Conservation (phyloP, 441 rosid species). For the Populus trichocarpa region DNA sequence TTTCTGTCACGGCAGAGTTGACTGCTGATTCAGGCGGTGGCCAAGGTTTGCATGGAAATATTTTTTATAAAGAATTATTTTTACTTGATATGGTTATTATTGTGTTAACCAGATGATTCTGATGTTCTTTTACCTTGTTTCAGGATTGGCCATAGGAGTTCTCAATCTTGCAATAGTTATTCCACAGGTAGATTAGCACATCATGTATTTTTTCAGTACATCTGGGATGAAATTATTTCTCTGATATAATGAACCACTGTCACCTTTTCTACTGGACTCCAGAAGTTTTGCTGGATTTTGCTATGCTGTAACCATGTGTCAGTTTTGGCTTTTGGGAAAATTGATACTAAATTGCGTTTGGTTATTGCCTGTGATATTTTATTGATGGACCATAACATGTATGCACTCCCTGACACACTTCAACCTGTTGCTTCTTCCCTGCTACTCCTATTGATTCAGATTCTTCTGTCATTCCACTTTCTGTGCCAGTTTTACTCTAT, state of each 20-base stretch:
- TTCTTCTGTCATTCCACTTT: no score
- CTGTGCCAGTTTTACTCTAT: neutral
- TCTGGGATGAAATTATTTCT: constrained; percentile 17
- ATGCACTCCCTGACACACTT: neutral
- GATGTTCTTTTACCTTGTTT: constrained; percentile 12
- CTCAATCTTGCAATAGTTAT: constrained; percentile 88
- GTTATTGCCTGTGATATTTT: constrained; percentile 68
- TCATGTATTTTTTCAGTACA: neutral
- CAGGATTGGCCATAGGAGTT: constrained; percentile 97
- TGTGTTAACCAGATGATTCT: constrained; percentile 6
- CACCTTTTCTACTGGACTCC: neutral
- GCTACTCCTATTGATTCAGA: neutral
- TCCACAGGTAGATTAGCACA: constrained; percentile 55
- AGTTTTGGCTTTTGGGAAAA: neutral
- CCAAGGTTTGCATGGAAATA: constrained; percentile 54
- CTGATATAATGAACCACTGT: neutral
- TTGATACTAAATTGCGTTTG: constrained; percentile 27
- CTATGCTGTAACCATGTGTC: neutral
- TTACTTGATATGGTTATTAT: neutral
- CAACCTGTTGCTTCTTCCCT: neutral
- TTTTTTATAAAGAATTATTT: neutral
- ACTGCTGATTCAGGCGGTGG: constrained; percentile 97
- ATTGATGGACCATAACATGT: neutral
- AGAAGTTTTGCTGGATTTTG: neutral
- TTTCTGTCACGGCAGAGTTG: constrained; percentile 87